Conservation (phyloP, 179 eudicot genomes). For the Beta lomatogona region DNA sequence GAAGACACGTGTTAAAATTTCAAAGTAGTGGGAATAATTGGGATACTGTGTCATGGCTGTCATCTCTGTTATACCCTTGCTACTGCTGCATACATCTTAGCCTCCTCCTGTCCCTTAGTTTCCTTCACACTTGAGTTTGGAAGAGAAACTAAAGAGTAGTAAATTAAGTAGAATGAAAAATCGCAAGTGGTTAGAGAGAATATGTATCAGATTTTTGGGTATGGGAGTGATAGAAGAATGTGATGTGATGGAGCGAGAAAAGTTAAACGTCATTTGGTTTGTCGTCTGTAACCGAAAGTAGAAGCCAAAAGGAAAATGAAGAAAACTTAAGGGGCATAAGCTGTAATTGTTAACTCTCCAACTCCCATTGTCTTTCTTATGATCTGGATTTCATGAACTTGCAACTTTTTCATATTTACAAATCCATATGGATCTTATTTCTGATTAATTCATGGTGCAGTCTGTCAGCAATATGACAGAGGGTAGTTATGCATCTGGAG, state of each 20-base stretch:
- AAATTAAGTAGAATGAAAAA: too few species aligned
- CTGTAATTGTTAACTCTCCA: background rate
- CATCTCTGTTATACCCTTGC: background rate
- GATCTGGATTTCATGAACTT: background rate
- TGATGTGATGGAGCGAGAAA: too few species aligned
- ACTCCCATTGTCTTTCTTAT: background rate
- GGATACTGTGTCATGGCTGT: background rate
- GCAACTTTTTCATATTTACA: background rate
- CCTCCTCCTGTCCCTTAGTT: background rate
- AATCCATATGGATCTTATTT: background rate
- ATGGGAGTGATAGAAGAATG: too few species aligned
- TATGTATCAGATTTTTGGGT: too few species aligned
- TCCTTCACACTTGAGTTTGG: background rate
- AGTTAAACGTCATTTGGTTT: too few species aligned
- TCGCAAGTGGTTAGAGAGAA: too few species aligned
- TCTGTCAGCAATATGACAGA: conserved; percentile 34
- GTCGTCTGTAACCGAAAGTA: too few species aligned
- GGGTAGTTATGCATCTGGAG: conserved; percentile 63
- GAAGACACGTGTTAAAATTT: background rate
- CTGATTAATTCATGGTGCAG: conserved; percentile 34
- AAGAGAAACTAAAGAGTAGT: background rate
- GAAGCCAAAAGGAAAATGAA: too few species aligned
- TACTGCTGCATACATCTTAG: background rate
- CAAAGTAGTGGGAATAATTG: background rate
- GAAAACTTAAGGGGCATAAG: too few species aligned